phyloP scores from a whole-genome alignment of 2,329 filamentous ascomycete species.

The Paracoccidioides lutzii region DNA sequence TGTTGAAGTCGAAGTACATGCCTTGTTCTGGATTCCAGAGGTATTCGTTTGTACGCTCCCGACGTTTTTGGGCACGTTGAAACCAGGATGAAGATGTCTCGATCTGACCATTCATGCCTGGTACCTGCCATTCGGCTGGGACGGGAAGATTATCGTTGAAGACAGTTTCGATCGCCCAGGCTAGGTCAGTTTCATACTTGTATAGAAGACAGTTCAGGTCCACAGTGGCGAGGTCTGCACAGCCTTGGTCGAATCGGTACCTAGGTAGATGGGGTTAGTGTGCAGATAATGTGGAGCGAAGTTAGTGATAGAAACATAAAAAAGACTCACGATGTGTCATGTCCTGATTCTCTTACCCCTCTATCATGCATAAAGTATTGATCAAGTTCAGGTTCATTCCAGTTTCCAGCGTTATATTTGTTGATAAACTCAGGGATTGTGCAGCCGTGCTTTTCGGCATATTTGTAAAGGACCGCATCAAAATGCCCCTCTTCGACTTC shows the following conservation, averaged over 20 bases:
- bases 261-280: background rate
- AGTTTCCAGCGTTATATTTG: conserved; percentile 62
- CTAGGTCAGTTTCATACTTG: conserved; percentile 80
- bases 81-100: conserved; percentile 72
- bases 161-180: conserved; percentile 59
- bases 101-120: conserved; percentile 48
- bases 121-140: conserved; percentile 58
- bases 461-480: conserved; percentile 58
- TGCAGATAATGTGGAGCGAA: background rate
- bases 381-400: conserved; percentile 67
- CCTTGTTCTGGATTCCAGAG: conserved; percentile 53
- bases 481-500: conserved; percentile 72
- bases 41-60: conserved; percentile 66
- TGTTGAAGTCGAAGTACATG: conserved; percentile 67
- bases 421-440: conserved; percentile 61
- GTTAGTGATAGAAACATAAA: background rate
- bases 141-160: conserved; percentile 62
- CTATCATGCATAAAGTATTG: conserved; percentile 80
- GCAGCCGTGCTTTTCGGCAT: conserved; percentile 62
- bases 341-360: conserved; percentile 74
- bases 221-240: conserved; percentile 68
- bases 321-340: conserved; percentile 52
- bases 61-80: conserved; percentile 60
- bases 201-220: conserved; percentile 80
- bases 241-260: conserved; percentile 67